Conservation (phyloP, 1,284 basidiomycete genomes). For the Irpex lacteus region DNA sequence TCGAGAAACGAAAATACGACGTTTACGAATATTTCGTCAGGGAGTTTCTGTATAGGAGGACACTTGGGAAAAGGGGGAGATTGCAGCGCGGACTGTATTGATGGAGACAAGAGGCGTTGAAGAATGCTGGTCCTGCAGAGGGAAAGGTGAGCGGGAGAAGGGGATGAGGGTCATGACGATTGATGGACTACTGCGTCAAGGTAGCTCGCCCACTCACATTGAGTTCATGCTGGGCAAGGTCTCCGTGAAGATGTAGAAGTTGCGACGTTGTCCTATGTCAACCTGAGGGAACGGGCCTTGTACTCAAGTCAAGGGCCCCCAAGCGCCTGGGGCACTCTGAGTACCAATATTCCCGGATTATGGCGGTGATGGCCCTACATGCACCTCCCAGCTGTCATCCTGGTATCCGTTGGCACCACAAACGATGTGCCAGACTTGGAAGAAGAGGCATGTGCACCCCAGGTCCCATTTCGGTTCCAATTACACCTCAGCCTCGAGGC, state of each 20-base stretch:
- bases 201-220: neutral
- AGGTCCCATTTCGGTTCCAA: neutral
- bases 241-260: no score
- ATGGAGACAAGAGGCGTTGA: neutral
- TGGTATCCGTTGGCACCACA: neutral
- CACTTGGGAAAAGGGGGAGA: neutral
- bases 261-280: no score
- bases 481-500: neutral
- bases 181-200: neutral
- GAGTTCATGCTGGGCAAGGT: neutral
- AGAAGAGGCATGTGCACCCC: neutral
- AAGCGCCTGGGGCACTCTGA: neutral
- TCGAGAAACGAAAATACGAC: slow-evolving; percentile 43
- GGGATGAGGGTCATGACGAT: neutral
- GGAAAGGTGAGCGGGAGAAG: neutral
- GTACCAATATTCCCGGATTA: neutral
- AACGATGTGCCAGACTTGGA: neutral
- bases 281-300: neutral
- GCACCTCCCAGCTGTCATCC: neutral
- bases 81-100: neutral
- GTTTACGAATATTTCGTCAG: slow-evolving; percentile 45
- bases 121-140: neutral
- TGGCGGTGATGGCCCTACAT: neutral
- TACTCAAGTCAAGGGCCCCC: neutral
- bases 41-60: slow-evolving; percentile 10